Evolutionary conservation across 2,329 filamentous ascomycete species (phyloP), one percentile per base, ranked within the genome.

Genomic region (Macrophomina tecta): DNA sequence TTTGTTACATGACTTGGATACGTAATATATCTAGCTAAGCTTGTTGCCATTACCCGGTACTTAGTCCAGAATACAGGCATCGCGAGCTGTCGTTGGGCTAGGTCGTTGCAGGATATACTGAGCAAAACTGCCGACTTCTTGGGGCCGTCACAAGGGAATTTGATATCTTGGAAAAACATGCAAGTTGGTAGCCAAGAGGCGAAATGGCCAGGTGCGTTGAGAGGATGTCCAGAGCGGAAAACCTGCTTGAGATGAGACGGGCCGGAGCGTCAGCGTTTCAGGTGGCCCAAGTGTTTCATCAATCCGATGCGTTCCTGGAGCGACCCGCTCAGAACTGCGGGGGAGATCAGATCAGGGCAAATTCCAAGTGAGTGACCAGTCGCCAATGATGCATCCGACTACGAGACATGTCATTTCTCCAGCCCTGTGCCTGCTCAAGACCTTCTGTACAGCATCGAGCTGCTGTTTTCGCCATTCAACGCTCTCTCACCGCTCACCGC

Each of bases 261-360:
- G 28, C 58, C 58, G 58, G 11, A 23, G 32, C 58, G 58, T 18
- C 3, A 23, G 42, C 30, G 42, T 61, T 49, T 62, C 40, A 48
- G 55, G 46, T n/a, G 55, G 38, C 12, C 23, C 28, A 4, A 32
- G 32, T 49, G 45, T 62, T 62, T 62, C 58, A 62, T 49, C 58
- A 51, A 34, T 48, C 23, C 58, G 58, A 49, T 49, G 58, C 32
- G 42, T 16, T 38, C 23, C 58, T 42, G 53, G 53, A 11, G 14
- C 36, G 9, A n/a, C 30, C 32, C 28, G 56, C 14, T 46, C 18
- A 51, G 48, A 16, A 45, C 23, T 36, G 40, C 56, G 40, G 40
- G 56, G 56, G 36, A 36, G 23, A 56, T 12, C 34, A 28, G n/a
- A 56, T 40, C 36, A 28, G 18, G 36, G 12, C 53, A 40, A 48